Evolutionary conservation across 441 rosid genomes (phyloP).

Genomic region (Adansonia gregorii): DNA sequence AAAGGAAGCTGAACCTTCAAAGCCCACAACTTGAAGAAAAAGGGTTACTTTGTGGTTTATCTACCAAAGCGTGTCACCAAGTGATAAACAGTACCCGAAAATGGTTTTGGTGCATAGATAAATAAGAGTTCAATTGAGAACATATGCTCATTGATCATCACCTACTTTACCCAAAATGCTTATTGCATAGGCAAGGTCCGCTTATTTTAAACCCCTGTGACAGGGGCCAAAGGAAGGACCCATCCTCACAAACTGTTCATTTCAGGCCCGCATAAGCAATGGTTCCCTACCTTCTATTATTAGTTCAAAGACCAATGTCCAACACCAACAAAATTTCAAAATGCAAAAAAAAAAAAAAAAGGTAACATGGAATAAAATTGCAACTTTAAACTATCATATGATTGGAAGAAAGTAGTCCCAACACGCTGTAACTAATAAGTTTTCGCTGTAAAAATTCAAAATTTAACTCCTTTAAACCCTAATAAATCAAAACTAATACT

Average conservation of each 20-base stretch:
- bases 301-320: neutral
- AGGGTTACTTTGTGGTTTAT: neutral
- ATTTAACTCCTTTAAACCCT: conserved; percentile 12
- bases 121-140: neutral
- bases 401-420: neutral
- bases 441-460: neutral
- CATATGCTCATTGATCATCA: neutral
- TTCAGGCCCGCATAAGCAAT: neutral
- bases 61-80: neutral
- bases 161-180: neutral
- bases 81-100: neutral
- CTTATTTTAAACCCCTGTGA: neutral
- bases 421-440: neutral
- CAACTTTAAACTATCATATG: neutral
- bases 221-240: neutral
- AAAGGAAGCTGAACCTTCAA: neutral
- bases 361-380: neutral
- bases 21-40: neutral
- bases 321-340: neutral
- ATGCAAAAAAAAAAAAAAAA: neutral
- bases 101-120: neutral
- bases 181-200: neutral
- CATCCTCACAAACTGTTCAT: neutral
- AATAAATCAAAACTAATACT: neutral
- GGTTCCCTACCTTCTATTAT: neutral